A percentile compares a stretch with the other conserved stretches of the same genome.
Conservation (phyloP, 306 rosid genomes). For the Rosa lucieae region DNA sequence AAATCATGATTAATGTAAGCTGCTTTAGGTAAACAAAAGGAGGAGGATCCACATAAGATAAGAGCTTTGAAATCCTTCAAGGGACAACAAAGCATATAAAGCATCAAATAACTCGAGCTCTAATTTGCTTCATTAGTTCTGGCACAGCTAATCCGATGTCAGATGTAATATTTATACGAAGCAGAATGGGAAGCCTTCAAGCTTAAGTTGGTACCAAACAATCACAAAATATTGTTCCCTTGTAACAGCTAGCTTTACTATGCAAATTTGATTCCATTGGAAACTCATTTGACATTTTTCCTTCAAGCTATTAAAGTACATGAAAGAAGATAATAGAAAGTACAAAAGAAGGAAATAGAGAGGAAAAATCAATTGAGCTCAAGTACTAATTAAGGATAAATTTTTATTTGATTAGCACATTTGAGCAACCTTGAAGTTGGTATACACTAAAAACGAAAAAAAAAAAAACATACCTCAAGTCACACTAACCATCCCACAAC, state of each 20-base stretch:
- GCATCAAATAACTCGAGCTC: slow-evolving; percentile 17
- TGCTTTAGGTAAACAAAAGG: slow-evolving; percentile 23
- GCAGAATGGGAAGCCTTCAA: not conserved
- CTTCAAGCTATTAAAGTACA: not conserved
- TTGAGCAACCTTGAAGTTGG: not conserved
- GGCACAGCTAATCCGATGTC: not conserved
- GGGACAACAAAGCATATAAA: slow-evolving; percentile 27
- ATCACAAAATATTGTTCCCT: not conserved
- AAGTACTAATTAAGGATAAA: not conserved
- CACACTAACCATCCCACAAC: too few relatives aligned
- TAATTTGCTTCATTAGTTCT: not conserved
- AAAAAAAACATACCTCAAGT: too few relatives aligned
- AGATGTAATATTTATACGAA: not conserved
- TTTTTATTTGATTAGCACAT: too few relatives aligned
- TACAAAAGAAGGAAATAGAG: not conserved
- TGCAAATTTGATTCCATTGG: slow-evolving; percentile 3
- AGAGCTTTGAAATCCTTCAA: slow-evolving; percentile 28
- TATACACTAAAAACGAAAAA: too few relatives aligned
- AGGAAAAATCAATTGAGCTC: not conserved
- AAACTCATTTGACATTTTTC: not conserved
- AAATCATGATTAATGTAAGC: slow-evolving; percentile 38
- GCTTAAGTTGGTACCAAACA: not conserved
- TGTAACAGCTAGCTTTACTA: slow-evolving; percentile 11
- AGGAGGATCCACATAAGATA: slow-evolving; percentile 33
- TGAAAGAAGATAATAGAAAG: not conserved